Evolutionary conservation across 768 basidiomycete species (phyloP).

Genomic region (Rhodotorula sphaerocarpa): DNA sequence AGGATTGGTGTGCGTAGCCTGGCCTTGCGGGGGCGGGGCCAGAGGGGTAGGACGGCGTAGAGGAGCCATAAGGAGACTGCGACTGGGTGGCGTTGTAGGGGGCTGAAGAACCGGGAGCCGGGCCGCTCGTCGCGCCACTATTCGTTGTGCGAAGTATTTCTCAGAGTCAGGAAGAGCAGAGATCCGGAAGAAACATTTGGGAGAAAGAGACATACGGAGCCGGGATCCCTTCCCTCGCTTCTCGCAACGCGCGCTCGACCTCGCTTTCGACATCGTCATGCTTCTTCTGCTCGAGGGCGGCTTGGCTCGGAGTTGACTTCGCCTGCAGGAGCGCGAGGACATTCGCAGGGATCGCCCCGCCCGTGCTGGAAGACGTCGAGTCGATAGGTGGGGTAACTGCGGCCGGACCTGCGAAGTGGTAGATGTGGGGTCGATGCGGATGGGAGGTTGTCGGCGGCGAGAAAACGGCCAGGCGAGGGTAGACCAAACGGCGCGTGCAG

Average conservation of each 20-base stretch:
- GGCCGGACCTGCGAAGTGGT: background rate
- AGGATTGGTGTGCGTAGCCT: too few species aligned
- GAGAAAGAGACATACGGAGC: background rate
- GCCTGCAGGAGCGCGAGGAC: conserved; percentile 29
- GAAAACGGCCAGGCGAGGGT: background rate
- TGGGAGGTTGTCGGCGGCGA: background rate
- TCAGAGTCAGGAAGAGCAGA: background rate
- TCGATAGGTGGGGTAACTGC: background rate
- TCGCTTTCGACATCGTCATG: conserved; percentile 1
- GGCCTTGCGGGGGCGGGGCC: too few species aligned
- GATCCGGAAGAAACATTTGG: too few species aligned
- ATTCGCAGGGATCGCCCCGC: conserved; percentile 16
- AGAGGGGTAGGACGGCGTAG: too few species aligned
- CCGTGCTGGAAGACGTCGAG: background rate
- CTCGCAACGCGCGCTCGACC: conserved; percentile 16
- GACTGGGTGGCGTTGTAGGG: background rate
- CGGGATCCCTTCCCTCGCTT: conserved; percentile 11
- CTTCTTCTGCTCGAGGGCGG: conserved; percentile 13
- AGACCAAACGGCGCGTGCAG: too few species aligned
- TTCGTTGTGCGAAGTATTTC: background rate
- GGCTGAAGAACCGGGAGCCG: background rate
- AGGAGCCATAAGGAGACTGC: background rate
- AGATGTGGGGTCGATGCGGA: background rate
- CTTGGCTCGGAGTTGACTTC: background rate
- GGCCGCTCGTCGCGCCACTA: too few species aligned